Evolutionary conservation across 345 rosid genomes (phyloP), one percentile per base, ranked within the genome.

Genomic region (Arabis hirsuta): DNA sequence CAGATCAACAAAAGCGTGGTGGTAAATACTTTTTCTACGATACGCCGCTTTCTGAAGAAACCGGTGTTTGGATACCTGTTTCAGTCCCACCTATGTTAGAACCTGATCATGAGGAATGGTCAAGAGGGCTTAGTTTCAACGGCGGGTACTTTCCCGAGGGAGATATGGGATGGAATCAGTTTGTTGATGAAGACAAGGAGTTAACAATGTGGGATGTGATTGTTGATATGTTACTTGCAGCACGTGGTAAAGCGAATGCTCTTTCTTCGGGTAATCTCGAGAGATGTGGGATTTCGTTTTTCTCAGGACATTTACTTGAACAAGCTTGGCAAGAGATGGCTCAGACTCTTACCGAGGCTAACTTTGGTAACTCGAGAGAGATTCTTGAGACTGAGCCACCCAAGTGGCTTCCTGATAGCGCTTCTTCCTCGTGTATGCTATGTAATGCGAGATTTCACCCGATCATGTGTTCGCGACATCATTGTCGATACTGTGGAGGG

Each of bases 261-360:
- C 76, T 94, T 27, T 67, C 96, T 58, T 81, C 94, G 0, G 90
- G 97, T 1, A 87, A 91, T 71, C 55, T 89, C 24, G 78, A 71
- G 66, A 47, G 80, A 70, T 70, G 72, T 52, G 84, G 81, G 10
- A 68, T 94, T 59, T 78, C 92, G 0, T 85, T 92, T 88, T 39
- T 89, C 48, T 84, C 98, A 0, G 76, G 82, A 16, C 81, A 84
- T 84, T 36, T 94, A 42, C 84, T 91, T 12, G 98, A 94, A 82
- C 91, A 85, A 82, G 95, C 98, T 75, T 94, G 98, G 98, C 82
- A 88, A 79, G 97, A 94, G 74, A 91, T 94, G 92, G 91, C 97
- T 72, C 95, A 83, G 52, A 89, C 96, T 43, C 95, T 91, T 13
- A 83, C 90, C 0, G 97, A 91, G 55, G 86, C 85, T 12, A 91